Evolutionary conservation across 495 filamentous ascomycete species (phyloP).

Genomic region (Hypoxylon subgilvum): DNA sequence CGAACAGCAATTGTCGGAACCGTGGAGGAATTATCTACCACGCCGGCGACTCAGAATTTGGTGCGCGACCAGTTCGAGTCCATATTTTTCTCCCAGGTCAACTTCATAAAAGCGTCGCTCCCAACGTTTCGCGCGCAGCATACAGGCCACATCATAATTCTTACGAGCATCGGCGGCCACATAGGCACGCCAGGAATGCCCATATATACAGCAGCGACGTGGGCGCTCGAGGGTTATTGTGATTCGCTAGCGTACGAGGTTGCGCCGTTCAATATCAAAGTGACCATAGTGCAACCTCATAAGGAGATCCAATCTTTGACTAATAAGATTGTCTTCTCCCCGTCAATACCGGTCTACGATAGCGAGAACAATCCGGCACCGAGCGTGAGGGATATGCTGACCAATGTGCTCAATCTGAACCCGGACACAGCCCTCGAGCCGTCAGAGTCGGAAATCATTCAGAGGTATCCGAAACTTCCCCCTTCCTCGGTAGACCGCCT

Average conservation of each 20-base stretch:
- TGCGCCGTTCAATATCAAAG: slow-evolving; percentile 94
- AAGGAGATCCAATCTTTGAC: slow-evolving; percentile 83
- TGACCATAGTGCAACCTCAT: slow-evolving; percentile 90
- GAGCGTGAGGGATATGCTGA: slow-evolving; percentile 78
- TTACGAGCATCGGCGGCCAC: slow-evolving; percentile 89
- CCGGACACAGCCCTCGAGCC: slow-evolving; percentile 58
- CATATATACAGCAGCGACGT: slow-evolving; percentile 88
- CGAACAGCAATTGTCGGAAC: slow-evolving; percentile 79
- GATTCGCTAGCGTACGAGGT: slow-evolving; percentile 97
- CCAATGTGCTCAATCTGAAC: slow-evolving; percentile 67
- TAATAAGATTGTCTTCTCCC: slow-evolving; percentile 82
- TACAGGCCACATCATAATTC: slow-evolving; percentile 85
- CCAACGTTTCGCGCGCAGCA: slow-evolving; percentile 78
- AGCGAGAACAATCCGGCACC: slow-evolving; percentile 77
- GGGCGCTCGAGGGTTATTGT: slow-evolving; percentile 97
- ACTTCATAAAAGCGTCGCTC: slow-evolving; percentile 89
- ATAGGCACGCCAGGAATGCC: slow-evolving; percentile 90
- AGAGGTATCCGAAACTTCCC: slow-evolving; percentile 74
- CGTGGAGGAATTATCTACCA: slow-evolving; percentile 84
- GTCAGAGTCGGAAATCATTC: slow-evolving; percentile 62
- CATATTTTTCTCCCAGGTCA: slow-evolving; percentile 92
- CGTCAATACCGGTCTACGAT: slow-evolving; percentile 74
- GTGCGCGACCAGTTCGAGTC: slow-evolving; percentile 91
- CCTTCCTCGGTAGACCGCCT: slow-evolving; percentile 69
- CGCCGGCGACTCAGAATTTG: slow-evolving; percentile 73